Evolutionary conservation across 2,329 filamentous ascomycete genomes (phyloP), one percentile per base, ranked within the genome.

Genomic region (Trichoderma arundinaceum): DNA sequence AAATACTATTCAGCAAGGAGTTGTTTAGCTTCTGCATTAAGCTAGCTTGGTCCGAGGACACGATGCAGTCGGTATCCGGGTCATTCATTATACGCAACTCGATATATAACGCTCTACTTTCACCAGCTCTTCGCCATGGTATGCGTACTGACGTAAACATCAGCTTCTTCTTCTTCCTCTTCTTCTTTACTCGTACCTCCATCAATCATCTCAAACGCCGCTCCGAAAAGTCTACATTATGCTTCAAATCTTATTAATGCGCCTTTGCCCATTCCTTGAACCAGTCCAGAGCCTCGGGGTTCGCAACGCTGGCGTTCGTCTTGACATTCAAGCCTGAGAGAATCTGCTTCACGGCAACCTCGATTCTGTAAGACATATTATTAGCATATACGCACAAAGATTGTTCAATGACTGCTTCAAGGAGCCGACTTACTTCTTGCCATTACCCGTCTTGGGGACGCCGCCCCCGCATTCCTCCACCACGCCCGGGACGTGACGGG

Each of bases 291-390:
- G 94, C 93, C 70, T 90, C 91, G 1, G 91, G 89, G 76, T 98
- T 98, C 4, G 92, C 92, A n/a, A 98, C 94, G 73, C 92, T 96
- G 0, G 94, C 93, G 56, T 92, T 93, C 0, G 92, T 95, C 81
- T 93, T 94, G 69, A 97, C 88, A 60, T 92, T 87, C 77, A 94
- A 81, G 0, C 94, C 94, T 33, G 92, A 96, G 1, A 99, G 80
- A 51, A 98, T 97, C 78, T 97, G 94, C 82, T 98, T 98, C 6
- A 98, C 94, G 0, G 92, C 92, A 54, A 96, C 93, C 77, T 99
- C 94, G 67, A 99, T 92, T 79, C 90, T 92, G 44, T 5, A 22
- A 17, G 41, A 5, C 4, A 22, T 2, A 8, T 43, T 35, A 28
- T 54, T 54, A 54, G 52, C 19, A 28, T 28, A 3, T 28, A 28